These are phyloP conservation scores for Neofusicoccum laricinum DNA, from an alignment of 2,329 filamentous ascomycete species.

Conservation along the genomic window DNA sequence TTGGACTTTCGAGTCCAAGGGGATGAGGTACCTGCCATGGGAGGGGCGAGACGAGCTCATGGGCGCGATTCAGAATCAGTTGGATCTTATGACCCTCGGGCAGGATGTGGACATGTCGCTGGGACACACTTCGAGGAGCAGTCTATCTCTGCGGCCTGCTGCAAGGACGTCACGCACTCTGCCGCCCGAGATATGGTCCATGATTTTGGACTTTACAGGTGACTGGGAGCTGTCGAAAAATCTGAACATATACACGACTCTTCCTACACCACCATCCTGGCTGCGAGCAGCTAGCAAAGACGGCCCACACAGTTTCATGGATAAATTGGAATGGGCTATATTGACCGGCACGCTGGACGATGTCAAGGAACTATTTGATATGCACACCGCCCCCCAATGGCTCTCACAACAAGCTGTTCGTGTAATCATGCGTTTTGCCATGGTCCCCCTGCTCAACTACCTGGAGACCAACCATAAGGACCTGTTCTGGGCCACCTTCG, in stretches of 20 bases:
- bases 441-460: slow-evolving; percentile 73
- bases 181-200: slow-evolving; percentile 84
- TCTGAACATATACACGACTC: slow-evolving; percentile 74
- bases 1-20: slow-evolving; percentile 67
- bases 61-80: slow-evolving; percentile 72
- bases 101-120: slow-evolving; percentile 60
- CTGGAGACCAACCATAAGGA: slow-evolving; percentile 65
- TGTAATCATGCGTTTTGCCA: slow-evolving; percentile 86
- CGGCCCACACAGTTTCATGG: slow-evolving; percentile 68
- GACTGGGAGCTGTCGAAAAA: slow-evolving; percentile 91
- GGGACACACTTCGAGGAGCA: slow-evolving; percentile 30
- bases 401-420: slow-evolving; percentile 81
- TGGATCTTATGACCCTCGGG: slow-evolving; percentile 70
- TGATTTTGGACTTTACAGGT: slow-evolving; percentile 76
- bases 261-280: slow-evolving; percentile 74
- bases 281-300: slow-evolving; percentile 60
- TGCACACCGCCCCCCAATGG: slow-evolving; percentile 67
- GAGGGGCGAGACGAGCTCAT: slow-evolving; percentile 65
- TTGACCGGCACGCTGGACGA: slow-evolving; percentile 68
- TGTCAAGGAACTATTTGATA: slow-evolving; percentile 69
- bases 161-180: slow-evolving; percentile 42
- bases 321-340: slow-evolving; percentile 81
- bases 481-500: slow-evolving; percentile 83
- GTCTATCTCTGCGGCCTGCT: neutral
- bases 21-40: slow-evolving; percentile 52